phyloP scores from a whole-genome alignment of 2,329 filamentous ascomycete species.

The Calonectria hongkongensis region DNA sequence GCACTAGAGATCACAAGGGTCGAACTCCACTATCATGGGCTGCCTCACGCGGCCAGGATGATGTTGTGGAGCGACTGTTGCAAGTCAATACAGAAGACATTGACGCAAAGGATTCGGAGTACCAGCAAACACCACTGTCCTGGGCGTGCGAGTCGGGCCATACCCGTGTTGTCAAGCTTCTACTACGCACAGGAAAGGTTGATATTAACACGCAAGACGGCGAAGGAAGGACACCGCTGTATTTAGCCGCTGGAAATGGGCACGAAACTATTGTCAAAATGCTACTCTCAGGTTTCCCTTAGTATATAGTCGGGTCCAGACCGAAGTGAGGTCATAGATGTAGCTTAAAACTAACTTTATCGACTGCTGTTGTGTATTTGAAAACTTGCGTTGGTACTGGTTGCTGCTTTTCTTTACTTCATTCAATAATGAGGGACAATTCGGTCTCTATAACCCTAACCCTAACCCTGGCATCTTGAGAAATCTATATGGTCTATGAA shows the following conservation, averaged over 20 bases:
- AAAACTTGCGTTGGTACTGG: no score
- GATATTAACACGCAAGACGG: neutral
- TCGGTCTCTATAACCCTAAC: no score
- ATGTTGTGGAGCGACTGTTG: neutral
- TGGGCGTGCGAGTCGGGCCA: neutral
- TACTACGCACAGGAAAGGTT: neutral
- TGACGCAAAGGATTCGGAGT: neutral
- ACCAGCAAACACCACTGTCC: neutral
- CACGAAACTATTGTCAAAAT: neutral
- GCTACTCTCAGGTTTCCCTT: no score
- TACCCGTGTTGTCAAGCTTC: conserved; percentile 1
- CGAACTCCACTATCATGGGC: neutral
- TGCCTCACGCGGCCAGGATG: neutral
- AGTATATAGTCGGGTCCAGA: no score
- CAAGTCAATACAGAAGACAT: neutral
- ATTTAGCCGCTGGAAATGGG: neutral
- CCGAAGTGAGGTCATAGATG: no score
- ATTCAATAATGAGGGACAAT: no score
- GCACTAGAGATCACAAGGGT: neutral
- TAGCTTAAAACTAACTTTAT: no score
- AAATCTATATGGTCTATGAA: no score
- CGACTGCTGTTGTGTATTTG: no score
- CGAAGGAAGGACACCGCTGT: neutral
- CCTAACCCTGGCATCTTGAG: no score
- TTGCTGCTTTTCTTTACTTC: no score